Evolutionary conservation across 768 basidiomycete species (phyloP).

Genomic region (Boletus fagicola): DNA sequence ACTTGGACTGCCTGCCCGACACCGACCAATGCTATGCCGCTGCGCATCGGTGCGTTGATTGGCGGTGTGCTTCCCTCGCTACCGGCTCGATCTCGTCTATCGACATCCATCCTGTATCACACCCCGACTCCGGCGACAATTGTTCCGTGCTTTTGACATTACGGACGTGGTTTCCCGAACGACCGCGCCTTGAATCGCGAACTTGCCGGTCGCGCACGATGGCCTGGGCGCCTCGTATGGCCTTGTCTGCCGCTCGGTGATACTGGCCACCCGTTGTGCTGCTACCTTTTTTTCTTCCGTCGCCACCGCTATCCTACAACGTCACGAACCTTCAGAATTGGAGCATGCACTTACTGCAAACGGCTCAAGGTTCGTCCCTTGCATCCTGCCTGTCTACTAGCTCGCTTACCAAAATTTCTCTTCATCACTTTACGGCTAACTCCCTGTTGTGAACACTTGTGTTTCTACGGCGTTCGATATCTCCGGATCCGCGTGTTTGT

Average conservation of each 20-base stretch:
- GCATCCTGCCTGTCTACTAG: neutral
- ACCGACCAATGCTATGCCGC: slow-evolving; percentile 5
- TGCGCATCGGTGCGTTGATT: slow-evolving; percentile 9
- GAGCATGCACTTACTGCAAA: slow-evolving; percentile 85
- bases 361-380: slow-evolving; percentile 69
- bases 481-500: slow-evolving; percentile 20
- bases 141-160: neutral
- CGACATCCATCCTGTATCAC: neutral
- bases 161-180: neutral
- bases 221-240: neutral
- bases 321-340: slow-evolving; percentile 48
- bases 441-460: neutral
- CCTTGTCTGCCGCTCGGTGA: slow-evolving; percentile 17
- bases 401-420: slow-evolving; percentile 22
- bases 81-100: slow-evolving; percentile 6
- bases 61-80: slow-evolving; percentile 9
- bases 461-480: slow-evolving; percentile 16
- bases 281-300: slow-evolving; percentile 4
- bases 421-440: slow-evolving; percentile 14
- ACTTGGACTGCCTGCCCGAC: neutral
- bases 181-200: slow-evolving; percentile 1
- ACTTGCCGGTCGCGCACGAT: slow-evolving; percentile 4
- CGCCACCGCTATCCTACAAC: slow-evolving; percentile 6
- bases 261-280: slow-evolving; percentile 7
- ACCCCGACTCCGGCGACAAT: slow-evolving; percentile 2